Evolutionary conservation across 441 rosid species (phyloP), one percentile per base, ranked within the genome.

Genomic region (Capsella rubella): DNA sequence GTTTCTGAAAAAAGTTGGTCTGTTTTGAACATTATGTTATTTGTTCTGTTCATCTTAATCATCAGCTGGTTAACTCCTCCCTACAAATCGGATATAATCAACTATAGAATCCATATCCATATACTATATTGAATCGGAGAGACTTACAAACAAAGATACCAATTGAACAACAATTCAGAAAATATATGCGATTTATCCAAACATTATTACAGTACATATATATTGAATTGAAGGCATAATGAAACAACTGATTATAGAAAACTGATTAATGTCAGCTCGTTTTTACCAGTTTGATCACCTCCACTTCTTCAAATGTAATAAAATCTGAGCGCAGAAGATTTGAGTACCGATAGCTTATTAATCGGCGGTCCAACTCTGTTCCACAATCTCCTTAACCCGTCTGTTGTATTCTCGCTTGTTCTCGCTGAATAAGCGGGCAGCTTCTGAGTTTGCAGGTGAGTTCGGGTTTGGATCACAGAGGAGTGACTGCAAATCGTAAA

Each of bases 381-480:
- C 54, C 27, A 50, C 54, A 50, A 50, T 18, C 54, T 50, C 13
- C 54, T 50, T 9, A 4, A 50, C 54, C 13, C 54, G 14, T 9
- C 54, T 18, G 28, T 50, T 50, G 29, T 50, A 50, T 50, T 50
- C 54, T 18, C 28, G 54, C 28, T 50, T 50, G 54, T 50, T 50
- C 29, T 21, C 54, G 6, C 53, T 50, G 54, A 50, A 50, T 50
- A 50, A 18, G 54, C 54, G 29, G 13, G 54, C 54, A 18, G 54
- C 54, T 50, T 50, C 54, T 1, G 29, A 50, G 14, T 50, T 50
- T 4, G 54, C 54, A 18, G 54, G 29, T 50, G 54, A 18, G 54
- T 50, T 50, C 21, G 54, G 54, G 54, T 10, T 50, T 6, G 54
- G 54, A 50, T 50, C 54, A 50, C 54, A 50, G 14, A 50, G 29